Base-by-base conservation (phyloP, 1,284 basidiomycete species). In the Apiotrichum veenhuisii region DNA sequence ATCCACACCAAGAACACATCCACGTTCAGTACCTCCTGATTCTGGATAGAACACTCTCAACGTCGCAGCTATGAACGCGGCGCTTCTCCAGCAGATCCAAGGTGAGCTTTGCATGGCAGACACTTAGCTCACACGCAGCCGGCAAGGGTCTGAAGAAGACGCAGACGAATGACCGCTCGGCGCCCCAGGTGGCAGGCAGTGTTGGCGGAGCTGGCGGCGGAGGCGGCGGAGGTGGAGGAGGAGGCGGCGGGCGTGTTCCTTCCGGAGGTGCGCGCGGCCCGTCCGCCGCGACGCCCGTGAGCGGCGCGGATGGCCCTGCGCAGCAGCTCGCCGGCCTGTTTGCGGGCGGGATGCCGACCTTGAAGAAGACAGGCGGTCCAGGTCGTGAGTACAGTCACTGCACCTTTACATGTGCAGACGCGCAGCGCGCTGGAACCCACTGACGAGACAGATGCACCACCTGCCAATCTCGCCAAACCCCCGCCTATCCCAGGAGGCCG, bases 301-400 rank as follows among this genome's bases (percentile, higher is more conserved):
- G 56, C 5, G 65, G 64, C 12, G 44, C 63, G n/a, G 67, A 68
- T 45, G 65, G 64, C 10, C 67, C 72, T 14, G 70, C 73, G 4
- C 88, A 89, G 36, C 90, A 92, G 70, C 79, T 94, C 15, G 92
- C 85, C 27, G 87, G 85, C 5, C 74, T 95, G 7, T 94, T 95
- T 69, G 90, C 91, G 40, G 90, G 89, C 23, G 91, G 92, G 1
- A 87, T 95, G 80, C 92, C 92, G 2, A 91, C 89, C 70, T 73
- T 95, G 66, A 93, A 87, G 78, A 85, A 88, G 52, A 82, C 87
- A 22, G 87, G 85, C 20, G 82, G 72, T 68, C 79, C 61, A 81
- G 87, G 87, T 67, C 34, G 22, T 33, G 34, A 17, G 42, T 27
- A 3, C 5, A 5, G 12, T 1, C 27, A 47, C 43, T 25, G 8